Conservation (phyloP, 371 early-diverging fungal species). For the Rhizopus sp. region DNA sequence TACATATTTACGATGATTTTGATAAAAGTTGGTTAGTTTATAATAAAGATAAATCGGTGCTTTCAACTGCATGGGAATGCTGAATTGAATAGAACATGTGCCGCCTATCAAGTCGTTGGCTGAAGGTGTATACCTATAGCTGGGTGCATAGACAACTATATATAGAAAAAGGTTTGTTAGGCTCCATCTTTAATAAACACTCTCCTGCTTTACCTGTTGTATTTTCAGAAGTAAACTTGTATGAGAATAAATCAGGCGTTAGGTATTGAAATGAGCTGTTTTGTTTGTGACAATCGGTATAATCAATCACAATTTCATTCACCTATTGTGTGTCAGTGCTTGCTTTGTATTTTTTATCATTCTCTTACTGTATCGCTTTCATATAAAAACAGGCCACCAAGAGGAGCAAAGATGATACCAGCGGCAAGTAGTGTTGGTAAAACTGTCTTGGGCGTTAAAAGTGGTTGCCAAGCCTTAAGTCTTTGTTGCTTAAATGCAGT, state of each 20-base stretch:
- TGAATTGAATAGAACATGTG: constrained; percentile 69
- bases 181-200: not conserved
- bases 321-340: constrained; percentile 38
- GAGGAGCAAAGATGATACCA: constrained; percentile 83
- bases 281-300: constrained; percentile 68
- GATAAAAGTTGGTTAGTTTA: constrained; percentile 90
- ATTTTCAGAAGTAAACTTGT: constrained; percentile 47
- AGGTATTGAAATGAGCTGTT: constrained; percentile 4
- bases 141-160: constrained; percentile 39
- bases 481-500: constrained; percentile 94
- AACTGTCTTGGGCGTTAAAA: constrained; percentile 88
- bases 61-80: constrained; percentile 56
- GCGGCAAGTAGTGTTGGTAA: constrained; percentile 84
- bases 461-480: constrained; percentile 91
- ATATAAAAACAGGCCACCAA: constrained; percentile 75
- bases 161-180: not conserved
- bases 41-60: constrained; percentile 84
- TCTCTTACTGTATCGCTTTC: constrained; percentile 53
- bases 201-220: constrained; percentile 28
- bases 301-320: constrained; percentile 79
- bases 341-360: not conserved
- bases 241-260: constrained; percentile 30
- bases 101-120: constrained; percentile 31
- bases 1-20: constrained; percentile 91
- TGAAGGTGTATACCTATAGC: constrained; percentile 26